Evolutionary conservation across 1,284 basidiomycete species (phyloP), one percentile per base, ranked within the genome.

Genomic region (Mycena citricolor): DNA sequence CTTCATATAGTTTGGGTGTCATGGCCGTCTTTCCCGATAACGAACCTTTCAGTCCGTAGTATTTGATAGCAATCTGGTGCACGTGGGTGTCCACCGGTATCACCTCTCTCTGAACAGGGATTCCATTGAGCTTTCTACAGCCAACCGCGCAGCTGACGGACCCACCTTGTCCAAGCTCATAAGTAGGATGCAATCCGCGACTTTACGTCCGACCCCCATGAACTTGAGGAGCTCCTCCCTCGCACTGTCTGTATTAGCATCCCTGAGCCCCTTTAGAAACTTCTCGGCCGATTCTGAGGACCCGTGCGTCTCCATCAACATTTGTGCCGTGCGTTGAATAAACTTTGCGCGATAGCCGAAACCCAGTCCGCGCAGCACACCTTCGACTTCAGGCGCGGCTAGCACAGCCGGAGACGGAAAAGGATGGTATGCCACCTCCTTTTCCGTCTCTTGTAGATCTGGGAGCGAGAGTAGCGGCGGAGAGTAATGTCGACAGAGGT

Each of bases 271-370:
- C 43, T 64, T 54, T 4, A 93, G 71, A 74, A 83, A 90, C 41
- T 64, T 58, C 49, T 85, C 81, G 1, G 83, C 67, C 16, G 53
- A 42, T 28, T 56, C 44, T 2, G 44, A 34, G 4, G 59, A 36
- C 1, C 70, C 68, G 54, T 82, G 77, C 0, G 69, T 59, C 10
- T 83, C 78, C 2, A 87, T 76, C 2, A 98, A 75, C 72, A 89
- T 86, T 39, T 79, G 73, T 0, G 95, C 86, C 0, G 94, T 92
- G 33, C 79, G 77, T 38, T 90, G 83, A 30, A 99, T 86, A 60
- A 88, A 99, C 36, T 86, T 77, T 0, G 97, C 94, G 26, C 97
- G 84, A 61, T 99, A 99, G 1, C 97, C 97, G 67, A 99, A 99
- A 0, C 95, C 94, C 8, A 99, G 74, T 3, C 77, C 67, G 0